Conservation (phyloP, 2,329 filamentous ascomycete species). For the Aspergillus sp. region DNA sequence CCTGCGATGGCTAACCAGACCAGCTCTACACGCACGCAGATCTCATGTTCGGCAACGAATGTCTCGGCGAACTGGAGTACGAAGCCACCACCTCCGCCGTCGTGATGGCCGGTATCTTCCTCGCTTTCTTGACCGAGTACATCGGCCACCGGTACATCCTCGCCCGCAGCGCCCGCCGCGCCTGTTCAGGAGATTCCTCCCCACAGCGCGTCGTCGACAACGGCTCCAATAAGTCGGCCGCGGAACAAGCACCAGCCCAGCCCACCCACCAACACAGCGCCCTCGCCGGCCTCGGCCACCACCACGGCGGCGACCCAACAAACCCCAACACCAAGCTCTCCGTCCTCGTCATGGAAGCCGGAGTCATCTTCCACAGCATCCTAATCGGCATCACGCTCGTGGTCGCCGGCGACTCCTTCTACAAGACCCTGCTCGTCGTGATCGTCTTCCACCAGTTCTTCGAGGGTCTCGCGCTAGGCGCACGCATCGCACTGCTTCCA, state of each 20-base stretch:
- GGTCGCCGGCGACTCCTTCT: conserved; percentile 52
- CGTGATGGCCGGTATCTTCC: conserved; percentile 70
- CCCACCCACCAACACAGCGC: neutral
- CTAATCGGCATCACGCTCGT: conserved; percentile 53
- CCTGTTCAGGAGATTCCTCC: neutral
- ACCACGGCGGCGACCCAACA: conserved; percentile 32
- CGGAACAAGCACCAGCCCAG: neutral
- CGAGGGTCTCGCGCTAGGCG: conserved; percentile 72
- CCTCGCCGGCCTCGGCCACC: conserved; percentile 33
- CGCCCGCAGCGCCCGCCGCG: conserved; percentile 9
- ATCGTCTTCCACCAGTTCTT: conserved; percentile 80
- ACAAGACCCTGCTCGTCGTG: conserved; percentile 57
- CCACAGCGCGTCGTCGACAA: neutral
- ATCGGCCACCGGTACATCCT: conserved; percentile 60
- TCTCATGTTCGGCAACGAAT: conserved; percentile 71
- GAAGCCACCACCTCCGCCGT: conserved; percentile 70
- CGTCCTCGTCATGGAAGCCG: conserved; percentile 69
- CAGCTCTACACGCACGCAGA: conserved; percentile 71
- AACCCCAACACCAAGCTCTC: conserved; percentile 53
- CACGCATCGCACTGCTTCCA: conserved; percentile 63
- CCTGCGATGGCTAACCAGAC: neutral
- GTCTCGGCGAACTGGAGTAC: conserved; percentile 65
- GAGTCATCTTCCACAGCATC: conserved; percentile 70
- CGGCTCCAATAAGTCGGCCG: neutral
- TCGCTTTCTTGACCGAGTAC: conserved; percentile 72